A percentile compares a stretch with the other conserved stretches of the same genome.
These are phyloP conservation scores for Dactylonectria macrodidyma DNA, from an alignment of 2,329 filamentous ascomycete genomes.

Conservation along the genomic window DNA sequence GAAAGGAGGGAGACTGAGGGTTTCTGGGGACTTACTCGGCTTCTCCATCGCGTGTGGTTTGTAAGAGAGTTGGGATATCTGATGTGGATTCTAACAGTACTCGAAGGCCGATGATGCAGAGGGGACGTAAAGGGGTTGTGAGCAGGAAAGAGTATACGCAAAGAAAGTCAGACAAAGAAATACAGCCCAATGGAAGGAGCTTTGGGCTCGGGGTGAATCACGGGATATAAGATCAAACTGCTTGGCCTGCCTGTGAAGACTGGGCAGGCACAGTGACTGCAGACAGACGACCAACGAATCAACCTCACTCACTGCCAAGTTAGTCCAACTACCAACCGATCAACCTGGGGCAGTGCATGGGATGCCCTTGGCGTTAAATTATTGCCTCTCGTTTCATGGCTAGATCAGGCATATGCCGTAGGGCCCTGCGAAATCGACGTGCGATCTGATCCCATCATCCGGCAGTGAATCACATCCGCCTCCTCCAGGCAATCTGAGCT, in stretches of 20 bases:
- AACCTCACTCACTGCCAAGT: background rate
- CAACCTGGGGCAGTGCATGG: background rate
- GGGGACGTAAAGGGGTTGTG: background rate
- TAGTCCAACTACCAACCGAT: background rate
- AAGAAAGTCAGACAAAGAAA: background rate
- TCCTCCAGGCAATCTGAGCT: background rate
- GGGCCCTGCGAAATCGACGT: background rate
- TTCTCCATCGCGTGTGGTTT: slow-evolving; percentile 38
- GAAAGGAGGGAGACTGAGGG: background rate
- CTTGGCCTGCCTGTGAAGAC: background rate
- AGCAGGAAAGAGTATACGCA: background rate
- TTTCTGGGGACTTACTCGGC: slow-evolving; percentile 31
- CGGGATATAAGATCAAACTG: background rate
- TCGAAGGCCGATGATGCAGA: background rate
- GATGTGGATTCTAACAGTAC: background rate
- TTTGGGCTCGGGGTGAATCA: background rate
- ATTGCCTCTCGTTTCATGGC: background rate
- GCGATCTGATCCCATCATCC: background rate
- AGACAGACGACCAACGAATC: background rate
- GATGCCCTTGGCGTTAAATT: background rate
- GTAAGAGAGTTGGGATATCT: background rate
- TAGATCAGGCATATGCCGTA: too few relatives aligned
- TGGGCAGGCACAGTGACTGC: background rate
- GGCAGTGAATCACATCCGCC: background rate
- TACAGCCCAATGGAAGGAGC: too few relatives aligned